phyloP scores from a whole-genome alignment of 805 yeast genomes.

The Cephaloascus fragrans region DNA sequence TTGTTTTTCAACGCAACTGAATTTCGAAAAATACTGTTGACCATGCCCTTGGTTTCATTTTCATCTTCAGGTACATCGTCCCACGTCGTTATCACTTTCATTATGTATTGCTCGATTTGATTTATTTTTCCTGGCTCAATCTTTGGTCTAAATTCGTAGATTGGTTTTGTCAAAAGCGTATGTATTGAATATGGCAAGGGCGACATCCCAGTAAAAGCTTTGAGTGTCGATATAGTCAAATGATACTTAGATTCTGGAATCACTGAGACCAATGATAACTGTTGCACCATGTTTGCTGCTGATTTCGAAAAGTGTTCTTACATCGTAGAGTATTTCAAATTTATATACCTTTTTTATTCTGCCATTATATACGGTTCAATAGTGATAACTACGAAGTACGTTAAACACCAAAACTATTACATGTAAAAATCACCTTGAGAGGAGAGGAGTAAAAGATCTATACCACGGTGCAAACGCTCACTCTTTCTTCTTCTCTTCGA shows the following conservation, averaged over 20 bases:
- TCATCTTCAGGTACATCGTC: conserved; percentile 7
- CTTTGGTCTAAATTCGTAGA: conserved; percentile 42
- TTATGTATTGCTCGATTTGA: conserved; percentile 46
- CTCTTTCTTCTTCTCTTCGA: too few species aligned
- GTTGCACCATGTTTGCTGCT: conserved; percentile 40
- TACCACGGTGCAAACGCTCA: too few species aligned
- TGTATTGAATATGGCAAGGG: conserved; percentile 38
- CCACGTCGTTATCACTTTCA: conserved; percentile 43
- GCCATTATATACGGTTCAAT: too few species aligned
- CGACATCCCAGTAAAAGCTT: conserved; percentile 40
- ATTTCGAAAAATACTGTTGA: conserved; percentile 7
- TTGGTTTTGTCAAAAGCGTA: conserved; percentile 39
- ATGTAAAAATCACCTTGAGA: too few species aligned
- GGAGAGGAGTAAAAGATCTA: too few species aligned
- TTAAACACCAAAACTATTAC: too few species aligned
- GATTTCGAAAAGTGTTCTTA: too few species aligned
- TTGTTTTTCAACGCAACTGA: conserved; percentile 13
- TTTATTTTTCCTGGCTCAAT: conserved; percentile 45
- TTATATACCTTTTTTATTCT: too few species aligned
- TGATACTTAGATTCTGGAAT: conserved; percentile 30
- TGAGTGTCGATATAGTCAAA: conserved; percentile 36
- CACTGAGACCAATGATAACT: conserved; percentile 35
- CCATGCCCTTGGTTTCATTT: not conserved
- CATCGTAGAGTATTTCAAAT: too few species aligned
- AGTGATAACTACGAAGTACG: too few species aligned